Evolutionary conservation across 2,329 filamentous ascomycete species (phyloP).

Genomic region (Botrytis byssoidea): DNA sequence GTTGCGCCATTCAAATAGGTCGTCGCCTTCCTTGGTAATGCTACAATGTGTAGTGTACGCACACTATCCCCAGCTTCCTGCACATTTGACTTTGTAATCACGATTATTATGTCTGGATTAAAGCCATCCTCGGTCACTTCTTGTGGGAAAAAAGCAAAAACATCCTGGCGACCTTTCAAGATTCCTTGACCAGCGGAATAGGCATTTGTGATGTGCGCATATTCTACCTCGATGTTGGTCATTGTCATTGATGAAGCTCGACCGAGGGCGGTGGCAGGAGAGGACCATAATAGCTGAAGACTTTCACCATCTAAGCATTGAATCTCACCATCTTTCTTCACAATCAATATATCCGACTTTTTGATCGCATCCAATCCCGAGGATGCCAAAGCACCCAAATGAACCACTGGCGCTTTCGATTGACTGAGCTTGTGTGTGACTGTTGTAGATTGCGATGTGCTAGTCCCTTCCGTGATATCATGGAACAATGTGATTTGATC

Average conservation of each 20-base stretch:
- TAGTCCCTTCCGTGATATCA: slow-evolving; percentile 52
- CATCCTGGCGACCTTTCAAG: slow-evolving; percentile 52
- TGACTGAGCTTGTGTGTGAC: slow-evolving; percentile 45
- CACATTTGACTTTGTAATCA: slow-evolving; percentile 40
- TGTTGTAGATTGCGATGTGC: slow-evolving; percentile 53
- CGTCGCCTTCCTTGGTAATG: slow-evolving; percentile 33
- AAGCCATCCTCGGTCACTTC: slow-evolving; percentile 46
- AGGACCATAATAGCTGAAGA: slow-evolving; percentile 49
- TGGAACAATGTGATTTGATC: slow-evolving; percentile 59
- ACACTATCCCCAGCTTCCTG: slow-evolving; percentile 5
- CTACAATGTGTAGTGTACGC: slow-evolving; percentile 37
- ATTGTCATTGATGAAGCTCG: slow-evolving; percentile 39
- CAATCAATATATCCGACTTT: slow-evolving; percentile 49
- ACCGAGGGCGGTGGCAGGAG: slow-evolving; percentile 40
- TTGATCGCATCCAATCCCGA: slow-evolving; percentile 20
- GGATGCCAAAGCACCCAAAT: slow-evolving; percentile 41
- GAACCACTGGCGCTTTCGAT: slow-evolving; percentile 44
- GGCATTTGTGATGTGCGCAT: slow-evolving; percentile 38
- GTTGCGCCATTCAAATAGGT: slow-evolving; percentile 25
- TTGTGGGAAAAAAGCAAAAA: slow-evolving; percentile 52
- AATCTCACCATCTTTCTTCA: slow-evolving; percentile 61
- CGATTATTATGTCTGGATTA: slow-evolving; percentile 54
- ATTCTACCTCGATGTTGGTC: slow-evolving; percentile 39
- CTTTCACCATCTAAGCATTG: slow-evolving; percentile 59
- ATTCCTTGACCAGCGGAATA: slow-evolving; percentile 38